phyloP scores from a whole-genome alignment of 78 protist species.

The Guillardia theta region DNA sequence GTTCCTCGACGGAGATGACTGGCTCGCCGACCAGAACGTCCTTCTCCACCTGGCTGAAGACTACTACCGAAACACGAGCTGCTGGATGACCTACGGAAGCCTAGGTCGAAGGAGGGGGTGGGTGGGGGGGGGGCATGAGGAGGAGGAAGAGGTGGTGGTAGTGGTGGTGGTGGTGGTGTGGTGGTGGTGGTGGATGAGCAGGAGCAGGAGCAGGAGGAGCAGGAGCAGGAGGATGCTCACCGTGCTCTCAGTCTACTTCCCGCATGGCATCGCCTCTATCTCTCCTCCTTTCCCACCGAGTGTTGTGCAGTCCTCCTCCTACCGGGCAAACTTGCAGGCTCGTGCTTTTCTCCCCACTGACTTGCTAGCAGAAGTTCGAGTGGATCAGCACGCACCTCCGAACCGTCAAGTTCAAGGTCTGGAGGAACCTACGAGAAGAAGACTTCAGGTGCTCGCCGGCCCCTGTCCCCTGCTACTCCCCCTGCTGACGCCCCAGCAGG shows the following conservation, averaged over 20 bases:
- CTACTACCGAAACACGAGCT: neutral
- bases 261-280: neutral
- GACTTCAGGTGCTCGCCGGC: neutral
- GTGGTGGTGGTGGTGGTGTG: too few relatives aligned
- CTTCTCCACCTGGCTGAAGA: neutral
- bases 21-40: neutral
- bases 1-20: neutral
- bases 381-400: constrained; percentile 1
- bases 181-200: too few relatives aligned
- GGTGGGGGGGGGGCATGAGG: too few relatives aligned
- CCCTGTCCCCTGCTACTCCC: neutral
- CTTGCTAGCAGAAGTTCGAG: too few relatives aligned
- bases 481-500: neutral
- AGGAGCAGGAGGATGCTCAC: too few relatives aligned
- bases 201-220: too few relatives aligned
- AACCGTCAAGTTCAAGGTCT: neutral
- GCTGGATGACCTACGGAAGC: neutral
- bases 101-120: too few relatives aligned
- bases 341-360: too few relatives aligned
- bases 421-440: neutral
- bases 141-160: too few relatives aligned
- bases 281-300: neutral
- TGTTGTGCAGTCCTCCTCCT: neutral
- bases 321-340: neutral
- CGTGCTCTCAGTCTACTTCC: neutral